Conservation (phyloP, 2,329 filamentous ascomycete genomes). For the Hypoxylon sp. region DNA sequence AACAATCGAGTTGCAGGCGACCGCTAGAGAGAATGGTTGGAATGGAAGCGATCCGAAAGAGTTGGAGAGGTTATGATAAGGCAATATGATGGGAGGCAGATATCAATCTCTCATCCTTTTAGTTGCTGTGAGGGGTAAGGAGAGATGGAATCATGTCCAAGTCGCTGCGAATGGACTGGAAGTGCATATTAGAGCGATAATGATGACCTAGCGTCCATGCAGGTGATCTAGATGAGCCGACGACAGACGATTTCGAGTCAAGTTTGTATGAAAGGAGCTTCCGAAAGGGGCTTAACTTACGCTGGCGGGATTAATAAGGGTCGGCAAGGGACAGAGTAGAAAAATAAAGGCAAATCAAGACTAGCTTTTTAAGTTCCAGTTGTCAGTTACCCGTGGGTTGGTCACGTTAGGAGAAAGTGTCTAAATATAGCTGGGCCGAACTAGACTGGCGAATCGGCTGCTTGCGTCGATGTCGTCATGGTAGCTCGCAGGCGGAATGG, state of each 20-base stretch:
- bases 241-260: background rate
- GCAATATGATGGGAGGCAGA: background rate
- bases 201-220: slow-evolving; percentile 12
- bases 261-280: slow-evolving; percentile 11
- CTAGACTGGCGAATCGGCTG: slow-evolving; percentile 37
- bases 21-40: background rate
- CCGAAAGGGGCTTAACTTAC: slow-evolving; percentile 24
- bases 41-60: background rate
- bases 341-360: slow-evolving; percentile 26
- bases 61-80: background rate
- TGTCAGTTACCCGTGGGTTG: slow-evolving; percentile 32
- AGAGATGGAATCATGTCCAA: slow-evolving; percentile 7
- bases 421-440: slow-evolving; percentile 40
- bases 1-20: background rate
- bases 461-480: slow-evolving; percentile 41
- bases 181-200: slow-evolving; percentile 15
- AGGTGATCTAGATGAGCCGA: slow-evolving; percentile 13
- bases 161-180: background rate
- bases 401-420: slow-evolving; percentile 28
- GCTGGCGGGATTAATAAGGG: slow-evolving; percentile 19
- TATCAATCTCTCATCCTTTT: background rate
- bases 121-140: background rate
- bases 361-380: slow-evolving; percentile 13
- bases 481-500: slow-evolving; percentile 28
- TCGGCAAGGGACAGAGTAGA: slow-evolving; percentile 12